Percentiles rank a stretch among this genome's conserved stretches.
These are phyloP conservation scores for Corylus heterophylla DNA, from an alignment of 306 rosid species.

Conservation along the genomic window DNA sequence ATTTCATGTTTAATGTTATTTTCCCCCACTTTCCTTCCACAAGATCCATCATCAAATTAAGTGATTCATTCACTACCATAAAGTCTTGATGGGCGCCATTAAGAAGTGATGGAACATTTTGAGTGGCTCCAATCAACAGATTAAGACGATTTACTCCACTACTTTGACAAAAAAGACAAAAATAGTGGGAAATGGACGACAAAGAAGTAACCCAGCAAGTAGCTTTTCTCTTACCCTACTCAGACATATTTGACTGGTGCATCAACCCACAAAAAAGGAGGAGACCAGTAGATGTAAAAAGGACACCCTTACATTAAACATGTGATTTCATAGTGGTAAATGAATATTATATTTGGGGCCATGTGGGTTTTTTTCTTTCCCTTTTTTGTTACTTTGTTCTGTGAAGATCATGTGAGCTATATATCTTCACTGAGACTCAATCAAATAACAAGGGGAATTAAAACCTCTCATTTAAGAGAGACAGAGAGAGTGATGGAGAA, in stretches of 20 bases:
- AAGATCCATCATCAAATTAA: neutral
- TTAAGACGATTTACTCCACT: no score
- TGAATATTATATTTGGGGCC: neutral
- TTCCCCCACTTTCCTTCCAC: neutral
- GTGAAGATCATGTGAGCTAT: neutral
- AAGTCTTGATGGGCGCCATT: neutral
- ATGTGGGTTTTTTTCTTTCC: constrained; percentile 11
- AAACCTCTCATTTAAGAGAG: neutral
- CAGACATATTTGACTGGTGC: constrained; percentile 13
- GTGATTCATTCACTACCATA: neutral
- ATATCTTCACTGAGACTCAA: no score
- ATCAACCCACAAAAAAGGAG: constrained; percentile 3
- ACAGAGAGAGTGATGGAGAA: constrained; percentile 15
- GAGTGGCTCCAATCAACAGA: neutral
- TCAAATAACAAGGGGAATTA: neutral
- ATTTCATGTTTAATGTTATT: neutral
- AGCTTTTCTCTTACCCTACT: neutral
- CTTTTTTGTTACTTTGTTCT: neutral
- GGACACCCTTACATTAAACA: constrained; percentile 13
- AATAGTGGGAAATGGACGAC: no score
- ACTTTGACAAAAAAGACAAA: no score
- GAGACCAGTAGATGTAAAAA: constrained; percentile 17
- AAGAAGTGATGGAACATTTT: neutral
- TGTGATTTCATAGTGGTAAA: constrained; percentile 11
- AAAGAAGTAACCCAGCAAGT: neutral